A percentile compares a stretch with the other conserved stretches of the same genome.
phyloP scores from a whole-genome alignment of 2,329 filamentous ascomycete genomes.

The Plenodomus lindquistii region DNA sequence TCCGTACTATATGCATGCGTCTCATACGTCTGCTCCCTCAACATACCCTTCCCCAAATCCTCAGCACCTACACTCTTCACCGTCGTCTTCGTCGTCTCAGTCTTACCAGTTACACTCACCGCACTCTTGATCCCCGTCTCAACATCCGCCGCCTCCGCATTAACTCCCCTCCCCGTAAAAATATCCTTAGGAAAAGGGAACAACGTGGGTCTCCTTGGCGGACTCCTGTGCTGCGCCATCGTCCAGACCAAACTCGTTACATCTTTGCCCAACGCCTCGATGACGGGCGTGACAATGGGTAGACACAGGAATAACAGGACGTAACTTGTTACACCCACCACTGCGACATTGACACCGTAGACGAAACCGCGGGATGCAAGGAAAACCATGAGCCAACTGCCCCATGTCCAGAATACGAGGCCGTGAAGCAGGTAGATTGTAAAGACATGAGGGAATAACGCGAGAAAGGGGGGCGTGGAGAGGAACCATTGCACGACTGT shows the following conservation, averaged over 20 bases:
- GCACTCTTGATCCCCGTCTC: conserved; percentile 1
- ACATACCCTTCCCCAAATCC: not conserved
- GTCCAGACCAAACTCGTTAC: conserved; percentile 45
- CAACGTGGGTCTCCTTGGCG: conserved; percentile 35
- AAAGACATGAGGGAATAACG: conserved; percentile 55
- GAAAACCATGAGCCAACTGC: conserved; percentile 42
- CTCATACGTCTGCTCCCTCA: conserved; percentile 1
- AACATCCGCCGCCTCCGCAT: conserved; percentile 9
- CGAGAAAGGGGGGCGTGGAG: conserved; percentile 45
- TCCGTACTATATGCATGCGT: conserved; percentile 1
- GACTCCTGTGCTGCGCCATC: conserved; percentile 40
- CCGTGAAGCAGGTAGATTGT: conserved; percentile 56
- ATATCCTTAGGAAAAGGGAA: conserved; percentile 35
- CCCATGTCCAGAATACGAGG: conserved; percentile 51
- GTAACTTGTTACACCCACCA: conserved; percentile 45
- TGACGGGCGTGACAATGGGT: conserved; percentile 44
- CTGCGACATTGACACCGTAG: conserved; percentile 42
- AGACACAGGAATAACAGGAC: conserved; percentile 35
- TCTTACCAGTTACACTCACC: too few species aligned
- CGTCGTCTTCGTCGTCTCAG: not conserved
- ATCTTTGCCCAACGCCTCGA: conserved; percentile 47
- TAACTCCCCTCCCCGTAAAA: conserved; percentile 14
- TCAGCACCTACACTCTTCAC: not conserved
- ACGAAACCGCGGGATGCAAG: conserved; percentile 34
- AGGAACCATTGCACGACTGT: conserved; percentile 48